Evolutionary conservation across 2,329 filamentous ascomycete species (phyloP).

Genomic region (Akanthomyces lecanii): DNA sequence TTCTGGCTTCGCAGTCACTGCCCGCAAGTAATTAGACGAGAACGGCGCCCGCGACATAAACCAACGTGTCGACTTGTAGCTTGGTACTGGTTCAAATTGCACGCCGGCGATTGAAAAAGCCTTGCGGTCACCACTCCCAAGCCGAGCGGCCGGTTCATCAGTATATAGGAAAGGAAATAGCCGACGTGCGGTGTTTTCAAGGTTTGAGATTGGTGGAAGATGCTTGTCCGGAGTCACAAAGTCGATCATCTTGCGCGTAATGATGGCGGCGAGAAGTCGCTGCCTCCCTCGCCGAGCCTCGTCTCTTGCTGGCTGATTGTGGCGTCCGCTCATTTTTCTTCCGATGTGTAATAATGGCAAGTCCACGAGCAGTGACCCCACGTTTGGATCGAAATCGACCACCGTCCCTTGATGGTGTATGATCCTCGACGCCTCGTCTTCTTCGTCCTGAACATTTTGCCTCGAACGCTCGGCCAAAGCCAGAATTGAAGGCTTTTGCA

Average conservation of each 20-base stretch:
- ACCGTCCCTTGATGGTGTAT: conserved; percentile 46
- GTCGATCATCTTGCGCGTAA: conserved; percentile 45
- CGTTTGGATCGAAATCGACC: conserved; percentile 43
- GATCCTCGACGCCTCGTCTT: conserved; percentile 50
- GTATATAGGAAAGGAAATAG: conserved; percentile 44
- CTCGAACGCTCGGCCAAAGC: conserved; percentile 52
- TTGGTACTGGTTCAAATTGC: conserved; percentile 33
- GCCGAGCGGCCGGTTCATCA: conserved; percentile 16
- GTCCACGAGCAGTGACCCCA: conserved; percentile 44
- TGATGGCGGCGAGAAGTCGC: conserved; percentile 42
- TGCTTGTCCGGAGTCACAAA: conserved; percentile 48
- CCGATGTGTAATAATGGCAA: conserved; percentile 34
- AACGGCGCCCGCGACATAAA: conserved; percentile 46
- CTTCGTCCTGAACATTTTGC: conserved; percentile 38
- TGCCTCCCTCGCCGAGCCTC: conserved; percentile 31
- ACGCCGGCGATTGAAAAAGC: conserved; percentile 39
- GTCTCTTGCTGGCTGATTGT: conserved; percentile 23
- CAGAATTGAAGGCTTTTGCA: conserved; percentile 63
- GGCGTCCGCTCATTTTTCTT: not conserved
- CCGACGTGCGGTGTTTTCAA: conserved; percentile 43
- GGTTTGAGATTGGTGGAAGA: conserved; percentile 37
- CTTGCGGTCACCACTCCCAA: conserved; percentile 26
- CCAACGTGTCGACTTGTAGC: conserved; percentile 32
- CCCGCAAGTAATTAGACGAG: conserved; percentile 30
- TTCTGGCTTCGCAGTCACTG: not conserved